These are phyloP conservation scores for Sporothrix pseudoabietina DNA, from an alignment of 2,329 filamentous ascomycete species.

Conservation along the genomic window DNA sequence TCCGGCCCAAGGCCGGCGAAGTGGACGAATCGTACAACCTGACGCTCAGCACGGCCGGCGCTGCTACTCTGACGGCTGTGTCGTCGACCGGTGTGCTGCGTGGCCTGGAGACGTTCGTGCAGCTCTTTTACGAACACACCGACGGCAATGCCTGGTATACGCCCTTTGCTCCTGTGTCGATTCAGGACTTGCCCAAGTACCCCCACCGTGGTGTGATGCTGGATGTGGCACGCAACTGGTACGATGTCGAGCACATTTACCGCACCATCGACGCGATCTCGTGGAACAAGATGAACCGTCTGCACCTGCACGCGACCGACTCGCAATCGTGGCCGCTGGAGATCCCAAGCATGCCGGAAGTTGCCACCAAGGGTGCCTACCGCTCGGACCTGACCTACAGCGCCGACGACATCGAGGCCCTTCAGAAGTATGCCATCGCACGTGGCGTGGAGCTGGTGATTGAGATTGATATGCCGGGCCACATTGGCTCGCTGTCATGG, in stretches of 20 bases:
- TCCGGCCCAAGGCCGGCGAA: slow-evolving; percentile 58
- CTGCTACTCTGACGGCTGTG: slow-evolving; percentile 63
- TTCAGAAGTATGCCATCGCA: slow-evolving; percentile 70
- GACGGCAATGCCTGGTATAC: slow-evolving; percentile 65
- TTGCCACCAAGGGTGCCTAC: slow-evolving; percentile 75
- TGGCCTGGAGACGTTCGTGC: slow-evolving; percentile 74
- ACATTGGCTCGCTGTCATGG: slow-evolving; percentile 68
- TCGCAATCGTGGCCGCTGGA: slow-evolving; percentile 85
- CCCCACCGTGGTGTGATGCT: slow-evolving; percentile 77
- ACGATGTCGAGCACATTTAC: slow-evolving; percentile 66
- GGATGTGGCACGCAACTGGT: slow-evolving; percentile 75
- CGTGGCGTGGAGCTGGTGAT: slow-evolving; percentile 72
- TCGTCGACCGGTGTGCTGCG: slow-evolving; percentile 70
- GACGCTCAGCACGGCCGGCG: slow-evolving; percentile 58
- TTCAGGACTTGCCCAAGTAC: slow-evolving; percentile 74
- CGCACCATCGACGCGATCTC: slow-evolving; percentile 74
- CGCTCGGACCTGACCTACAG: slow-evolving; percentile 67
- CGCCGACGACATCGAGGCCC: slow-evolving; percentile 61
- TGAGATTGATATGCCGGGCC: slow-evolving; percentile 81
- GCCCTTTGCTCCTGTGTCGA: slow-evolving; percentile 66
- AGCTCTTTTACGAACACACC: slow-evolving; percentile 77
- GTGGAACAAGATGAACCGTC: slow-evolving; percentile 80
- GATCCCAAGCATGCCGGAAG: slow-evolving; percentile 71
- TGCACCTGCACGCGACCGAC: slow-evolving; percentile 82
- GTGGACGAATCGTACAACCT: slow-evolving; percentile 78